Base-by-base conservation (phyloP, 768 basidiomycete genomes). In the Boletus vinaceobasis region DNA sequence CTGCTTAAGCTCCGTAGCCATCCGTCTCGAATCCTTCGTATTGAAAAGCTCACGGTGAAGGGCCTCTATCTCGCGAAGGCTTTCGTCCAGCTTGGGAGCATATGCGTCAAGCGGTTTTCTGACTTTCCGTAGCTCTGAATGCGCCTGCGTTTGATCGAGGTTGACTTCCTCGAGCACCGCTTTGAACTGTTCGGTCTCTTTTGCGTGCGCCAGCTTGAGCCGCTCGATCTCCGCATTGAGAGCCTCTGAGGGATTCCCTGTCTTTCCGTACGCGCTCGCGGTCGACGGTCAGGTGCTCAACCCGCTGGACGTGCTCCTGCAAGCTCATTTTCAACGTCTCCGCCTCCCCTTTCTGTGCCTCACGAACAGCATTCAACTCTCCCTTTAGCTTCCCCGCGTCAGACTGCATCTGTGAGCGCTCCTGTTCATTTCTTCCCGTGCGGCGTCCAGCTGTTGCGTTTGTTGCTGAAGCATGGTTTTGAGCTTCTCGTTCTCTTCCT, bases 251-350 rank as follows among this genome's bases (percentile, higher is more conserved):
- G 9, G 53, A 44, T 8, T 71, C 71, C 32, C 53, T 61, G 1
- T 68, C 68, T 40, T 53, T 68, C 36, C 61, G 56, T 19, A 62
- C 6, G 15, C 67, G 63, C 3, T 70, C 70, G 43, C 65, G 61
- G 15, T 65, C 67, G 17, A 45, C n/a, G 5, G 60, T 46, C 39
- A 70, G 42, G 36, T 58, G 44, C 26, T 65, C 66, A 7, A 65
- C 14, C 37, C 62, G 66, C 14, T 40, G 56, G 6, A 11, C 50
- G 26, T 69, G 59, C 11, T 65, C 59, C 45, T 65, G 58, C 27
- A 63, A 57, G 31, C 31, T 56, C 23, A 43, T 27, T 38, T 63
- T 61, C 44, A 63, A 19, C 44, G 55, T 48, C 46, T 61, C 66
- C 23, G 37, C 29, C 40, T 66, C 63, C 8, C 52, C 56, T 49